Conservation (phyloP, 2,329 filamentous ascomycete genomes). For the Huntiella savannae region DNA sequence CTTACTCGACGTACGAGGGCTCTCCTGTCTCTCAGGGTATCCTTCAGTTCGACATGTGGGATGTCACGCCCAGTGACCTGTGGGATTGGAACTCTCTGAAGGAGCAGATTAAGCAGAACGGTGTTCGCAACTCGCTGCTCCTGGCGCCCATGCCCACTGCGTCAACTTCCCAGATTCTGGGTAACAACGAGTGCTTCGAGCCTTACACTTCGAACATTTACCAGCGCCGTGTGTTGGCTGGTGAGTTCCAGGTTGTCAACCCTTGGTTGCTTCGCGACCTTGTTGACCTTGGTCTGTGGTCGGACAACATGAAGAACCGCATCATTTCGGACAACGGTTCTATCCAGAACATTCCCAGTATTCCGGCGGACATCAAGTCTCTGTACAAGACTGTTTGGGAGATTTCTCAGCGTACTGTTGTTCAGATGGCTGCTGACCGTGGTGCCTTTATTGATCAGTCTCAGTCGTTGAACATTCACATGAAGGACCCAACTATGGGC, state of each 20-base stretch:
- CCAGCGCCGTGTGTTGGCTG: constrained; percentile 89
- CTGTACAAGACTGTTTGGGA: constrained; percentile 99
- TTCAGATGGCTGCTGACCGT: constrained; percentile 96
- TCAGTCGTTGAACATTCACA: constrained; percentile 97
- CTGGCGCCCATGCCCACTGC: constrained; percentile 97
- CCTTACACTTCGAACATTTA: constrained; percentile 99
- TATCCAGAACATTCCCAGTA: constrained; percentile 92
- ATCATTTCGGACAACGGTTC: constrained; percentile 96
- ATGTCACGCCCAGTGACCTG: constrained; percentile 75
- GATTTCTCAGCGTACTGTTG: constrained; percentile 84
- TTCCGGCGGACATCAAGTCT: constrained; percentile 84
- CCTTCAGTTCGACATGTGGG: constrained; percentile 98
- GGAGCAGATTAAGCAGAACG: constrained; percentile 77
- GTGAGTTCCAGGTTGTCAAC: constrained; percentile 99
- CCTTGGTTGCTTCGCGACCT: constrained; percentile 96
- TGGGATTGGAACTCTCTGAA: constrained; percentile 93
- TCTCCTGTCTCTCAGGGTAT: constrained; percentile 89
- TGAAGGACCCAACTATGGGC: constrained; percentile 98
- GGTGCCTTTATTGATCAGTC: constrained; percentile 98
- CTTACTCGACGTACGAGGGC: constrained; percentile 81
- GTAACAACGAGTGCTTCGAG: constrained; percentile 99
- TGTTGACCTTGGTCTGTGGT: constrained; percentile 95
- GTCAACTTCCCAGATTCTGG: constrained; percentile 90
- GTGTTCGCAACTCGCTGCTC: constrained; percentile 86
- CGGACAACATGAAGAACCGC: constrained; percentile 99